These are phyloP conservation scores for Streptanthus diversifolius DNA, from an alignment of 345 rosid genomes.

Conservation along the genomic window DNA sequence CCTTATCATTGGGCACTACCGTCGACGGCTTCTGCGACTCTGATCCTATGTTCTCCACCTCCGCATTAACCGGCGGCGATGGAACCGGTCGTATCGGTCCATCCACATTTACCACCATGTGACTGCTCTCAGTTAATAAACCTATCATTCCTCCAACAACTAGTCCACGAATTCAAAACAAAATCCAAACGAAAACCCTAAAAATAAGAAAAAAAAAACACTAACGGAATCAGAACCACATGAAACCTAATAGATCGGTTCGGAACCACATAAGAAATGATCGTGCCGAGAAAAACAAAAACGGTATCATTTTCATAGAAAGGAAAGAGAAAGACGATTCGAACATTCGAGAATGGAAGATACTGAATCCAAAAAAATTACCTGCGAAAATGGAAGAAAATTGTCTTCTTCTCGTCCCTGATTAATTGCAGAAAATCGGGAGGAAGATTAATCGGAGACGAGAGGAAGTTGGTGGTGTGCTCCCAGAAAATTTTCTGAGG, in stretches of 20 bases:
- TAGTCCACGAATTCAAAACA: constrained; percentile 7
- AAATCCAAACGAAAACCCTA: constrained; percentile 5
- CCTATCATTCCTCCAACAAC: constrained; percentile 6
- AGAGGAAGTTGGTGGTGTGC: not conserved
- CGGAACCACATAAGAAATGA: not conserved
- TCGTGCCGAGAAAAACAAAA: not conserved
- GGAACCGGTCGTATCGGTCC: constrained; percentile 43
- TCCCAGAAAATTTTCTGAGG: constrained; percentile 21
- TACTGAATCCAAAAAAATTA: not conserved
- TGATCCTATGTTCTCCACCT: constrained; percentile 20
- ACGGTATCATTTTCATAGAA: too few species aligned
- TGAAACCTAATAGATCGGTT: not conserved
- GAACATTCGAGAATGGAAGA: too few species aligned
- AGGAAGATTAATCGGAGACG: not conserved
- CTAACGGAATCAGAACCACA: constrained; percentile 2
- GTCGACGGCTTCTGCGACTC: constrained; percentile 27
- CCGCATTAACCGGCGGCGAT: constrained; percentile 24
- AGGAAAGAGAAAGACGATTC: not conserved
- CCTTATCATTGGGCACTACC: constrained; percentile 23
- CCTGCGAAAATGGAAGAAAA: constrained; percentile 20
- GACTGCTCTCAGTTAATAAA: constrained; percentile 40
- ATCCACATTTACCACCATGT: constrained; percentile 61
- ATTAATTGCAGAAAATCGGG: constrained; percentile 11
- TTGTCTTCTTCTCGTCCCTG: not conserved
- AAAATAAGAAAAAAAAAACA: not conserved